phyloP scores from a whole-genome alignment of 2,329 filamentous ascomycete species.

The Helotiales sp. region DNA sequence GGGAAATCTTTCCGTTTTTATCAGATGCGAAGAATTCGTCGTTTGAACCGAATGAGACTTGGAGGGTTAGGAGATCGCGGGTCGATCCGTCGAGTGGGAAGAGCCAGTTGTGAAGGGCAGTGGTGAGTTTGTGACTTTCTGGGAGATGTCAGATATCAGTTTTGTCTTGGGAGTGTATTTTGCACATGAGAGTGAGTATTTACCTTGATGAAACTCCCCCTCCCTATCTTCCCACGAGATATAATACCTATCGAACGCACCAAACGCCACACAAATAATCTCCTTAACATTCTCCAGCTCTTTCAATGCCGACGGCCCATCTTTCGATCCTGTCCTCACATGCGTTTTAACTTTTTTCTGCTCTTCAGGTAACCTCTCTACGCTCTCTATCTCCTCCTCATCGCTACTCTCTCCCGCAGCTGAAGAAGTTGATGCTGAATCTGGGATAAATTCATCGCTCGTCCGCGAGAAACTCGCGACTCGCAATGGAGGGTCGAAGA shows the following conservation, averaged over 20 bases:
- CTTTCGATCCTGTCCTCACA: slow-evolving; percentile 17
- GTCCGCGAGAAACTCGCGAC: slow-evolving; percentile 34
- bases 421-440: slow-evolving; percentile 13
- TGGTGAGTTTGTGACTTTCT: slow-evolving; percentile 30
- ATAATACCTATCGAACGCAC: slow-evolving; percentile 35
- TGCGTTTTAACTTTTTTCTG: not conserved
- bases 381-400: not conserved
- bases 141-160: no score
- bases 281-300: slow-evolving; percentile 28
- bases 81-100: slow-evolving; percentile 22
- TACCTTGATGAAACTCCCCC: slow-evolving; percentile 33
- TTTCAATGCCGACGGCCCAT: slow-evolving; percentile 24
- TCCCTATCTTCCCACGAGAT: slow-evolving; percentile 33
- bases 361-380: not conserved
- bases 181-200: not conserved
- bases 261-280: slow-evolving; percentile 33
- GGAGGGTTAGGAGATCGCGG: slow-evolving; percentile 29
- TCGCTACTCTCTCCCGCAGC: not conserved
- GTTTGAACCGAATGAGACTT: slow-evolving; percentile 33
- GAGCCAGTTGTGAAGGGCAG: slow-evolving; percentile 27
- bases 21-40: slow-evolving; percentile 37
- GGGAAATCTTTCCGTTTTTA: slow-evolving; percentile 29
- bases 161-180: no score
- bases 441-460: slow-evolving; percentile 19
- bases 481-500: slow-evolving; percentile 44